phyloP scores from a whole-genome alignment of 768 basidiomycete species.

The Scleroderma citrinum region DNA sequence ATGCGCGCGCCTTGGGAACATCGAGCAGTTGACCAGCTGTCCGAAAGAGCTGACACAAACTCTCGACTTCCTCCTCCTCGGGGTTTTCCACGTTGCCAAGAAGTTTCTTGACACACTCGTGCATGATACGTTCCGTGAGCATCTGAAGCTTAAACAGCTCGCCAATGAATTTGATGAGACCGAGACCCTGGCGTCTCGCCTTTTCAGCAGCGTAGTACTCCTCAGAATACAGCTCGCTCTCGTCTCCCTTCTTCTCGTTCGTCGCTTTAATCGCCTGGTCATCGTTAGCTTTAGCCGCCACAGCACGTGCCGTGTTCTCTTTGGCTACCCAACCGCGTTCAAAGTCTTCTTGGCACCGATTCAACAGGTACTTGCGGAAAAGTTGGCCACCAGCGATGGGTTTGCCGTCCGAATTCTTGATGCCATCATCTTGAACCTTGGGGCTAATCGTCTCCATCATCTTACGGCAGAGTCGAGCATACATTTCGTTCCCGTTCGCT shows the following conservation, averaged over 20 bases:
- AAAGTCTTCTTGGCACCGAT: slow-evolving; percentile 96
- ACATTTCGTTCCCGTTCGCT: slow-evolving; percentile 95
- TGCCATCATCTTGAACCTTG: slow-evolving; percentile 83
- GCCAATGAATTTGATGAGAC: slow-evolving; percentile 96
- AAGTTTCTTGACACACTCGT: slow-evolving; percentile 95
- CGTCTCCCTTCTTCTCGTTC: slow-evolving; percentile 52
- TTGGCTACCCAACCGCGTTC: slow-evolving; percentile 92
- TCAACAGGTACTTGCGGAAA: slow-evolving; percentile 95
- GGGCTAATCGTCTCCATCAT: slow-evolving; percentile 92
- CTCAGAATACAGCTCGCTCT: slow-evolving; percentile 79
- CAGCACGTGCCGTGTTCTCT: slow-evolving; percentile 81
- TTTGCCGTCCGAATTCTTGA: slow-evolving; percentile 74
- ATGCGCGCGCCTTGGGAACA: slow-evolving; percentile 69
- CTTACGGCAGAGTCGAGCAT: slow-evolving; percentile 90
- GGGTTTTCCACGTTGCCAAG: slow-evolving; percentile 90
- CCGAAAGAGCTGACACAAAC: slow-evolving; percentile 83
- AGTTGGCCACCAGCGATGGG: slow-evolving; percentile 90
- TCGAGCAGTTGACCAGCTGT: slow-evolving; percentile 87
- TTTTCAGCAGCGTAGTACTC: slow-evolving; percentile 96
- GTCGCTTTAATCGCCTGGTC: slow-evolving; percentile 74
- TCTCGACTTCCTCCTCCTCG: slow-evolving; percentile 97
- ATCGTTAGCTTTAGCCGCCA: slow-evolving; percentile 76
- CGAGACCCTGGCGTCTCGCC: slow-evolving; percentile 93
- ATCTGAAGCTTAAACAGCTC: slow-evolving; percentile 98
- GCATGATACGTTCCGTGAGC: slow-evolving; percentile 97